Base-by-base conservation (phyloP, 345 rosid species). In the Orychophragmus violaceus region DNA sequence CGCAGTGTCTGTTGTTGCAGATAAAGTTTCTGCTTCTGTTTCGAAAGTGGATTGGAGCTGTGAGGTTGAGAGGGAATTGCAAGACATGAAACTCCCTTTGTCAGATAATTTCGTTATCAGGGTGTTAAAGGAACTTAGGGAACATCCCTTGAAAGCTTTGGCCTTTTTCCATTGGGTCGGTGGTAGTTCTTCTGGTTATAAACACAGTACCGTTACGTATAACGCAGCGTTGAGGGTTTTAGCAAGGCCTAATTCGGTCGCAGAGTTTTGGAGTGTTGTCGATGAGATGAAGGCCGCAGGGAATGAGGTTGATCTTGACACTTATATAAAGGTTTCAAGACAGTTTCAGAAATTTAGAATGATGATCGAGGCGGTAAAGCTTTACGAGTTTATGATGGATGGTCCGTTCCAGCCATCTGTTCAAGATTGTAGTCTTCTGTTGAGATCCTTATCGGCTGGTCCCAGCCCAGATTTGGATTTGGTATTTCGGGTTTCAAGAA, bases 371-470 rank as follows among this genome's bases (percentile, higher is more conserved):
- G 89, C 91, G 0, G 98, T 92, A 25, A 84, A 80, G 85, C 83
- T 92, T 55, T 89, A 82, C 56, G 96, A 89, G 74, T 71, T 80
- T 68, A 87, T 89, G 98, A 92, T 87, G 93, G 95, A 89, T 76
- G 77, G 96, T 37, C 95, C 83, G 0, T 89, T 76, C 76, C 84
- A 82, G 81, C 98, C 95, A 55, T 81, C 89, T 0, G 59, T 68
- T 75, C 86, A 87, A 66, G 86, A 86, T 59, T 89, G 95, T 74
- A 72, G 64, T 74, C 67, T 81, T 14, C 85, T 92, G 36, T 55
- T 92, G 68, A 76, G 83, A 68, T 80, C 75, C 61, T 70, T 92
- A 69, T 78, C 93, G 1, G 68, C 69, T 29, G 64, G 80, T 66
- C 77, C 78, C 19, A 68, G 59, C 52, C 82, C 83, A 0, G 81